A percentile compares a stretch with the other conserved stretches of the same genome.
Evolutionary conservation across 768 basidiomycete species (phyloP).

Genomic region (Psilocybe cubensis): DNA sequence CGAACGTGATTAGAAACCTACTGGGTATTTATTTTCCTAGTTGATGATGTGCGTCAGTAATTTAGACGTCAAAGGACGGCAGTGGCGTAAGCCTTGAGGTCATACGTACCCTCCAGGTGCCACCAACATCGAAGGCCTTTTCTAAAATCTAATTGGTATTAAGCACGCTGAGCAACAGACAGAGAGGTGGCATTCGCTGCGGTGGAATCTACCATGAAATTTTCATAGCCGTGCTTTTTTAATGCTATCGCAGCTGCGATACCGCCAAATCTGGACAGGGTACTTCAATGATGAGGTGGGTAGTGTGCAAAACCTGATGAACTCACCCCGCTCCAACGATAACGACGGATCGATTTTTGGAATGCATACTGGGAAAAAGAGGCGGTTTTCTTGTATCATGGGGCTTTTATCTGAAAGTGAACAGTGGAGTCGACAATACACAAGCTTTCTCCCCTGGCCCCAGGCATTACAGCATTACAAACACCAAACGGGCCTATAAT

Average conservation of each 20-base stretch:
- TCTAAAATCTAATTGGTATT: conserved; percentile 44
- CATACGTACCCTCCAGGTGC: conserved; percentile 55
- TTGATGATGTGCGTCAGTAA: not conserved
- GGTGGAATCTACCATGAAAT: conserved; percentile 41
- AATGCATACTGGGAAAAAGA: not conserved
- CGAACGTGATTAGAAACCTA: conserved; percentile 7
- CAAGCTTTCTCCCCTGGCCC: not conserved
- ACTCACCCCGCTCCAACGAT: conserved; percentile 40
- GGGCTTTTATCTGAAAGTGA: not conserved
- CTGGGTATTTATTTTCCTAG: conserved; percentile 39
- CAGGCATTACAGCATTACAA: not conserved
- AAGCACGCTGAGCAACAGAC: not conserved
- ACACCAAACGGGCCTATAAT: not conserved
- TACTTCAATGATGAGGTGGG: not conserved
- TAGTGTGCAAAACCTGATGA: not conserved
- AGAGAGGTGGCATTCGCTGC: no score
- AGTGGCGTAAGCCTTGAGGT: not conserved
- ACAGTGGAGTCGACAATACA: not conserved
- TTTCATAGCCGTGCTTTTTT: conserved; percentile 38
- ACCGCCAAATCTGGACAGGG: conserved; percentile 41
- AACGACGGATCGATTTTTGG: conserved; percentile 16
- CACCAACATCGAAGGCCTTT: conserved; percentile 46
- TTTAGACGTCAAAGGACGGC: not conserved
- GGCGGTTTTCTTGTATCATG: not conserved
- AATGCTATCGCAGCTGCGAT: conserved; percentile 46